These are phyloP conservation scores for Chlamydomonas applanata DNA, from an alignment of 139 green algal species.

Conservation along the genomic window DNA sequence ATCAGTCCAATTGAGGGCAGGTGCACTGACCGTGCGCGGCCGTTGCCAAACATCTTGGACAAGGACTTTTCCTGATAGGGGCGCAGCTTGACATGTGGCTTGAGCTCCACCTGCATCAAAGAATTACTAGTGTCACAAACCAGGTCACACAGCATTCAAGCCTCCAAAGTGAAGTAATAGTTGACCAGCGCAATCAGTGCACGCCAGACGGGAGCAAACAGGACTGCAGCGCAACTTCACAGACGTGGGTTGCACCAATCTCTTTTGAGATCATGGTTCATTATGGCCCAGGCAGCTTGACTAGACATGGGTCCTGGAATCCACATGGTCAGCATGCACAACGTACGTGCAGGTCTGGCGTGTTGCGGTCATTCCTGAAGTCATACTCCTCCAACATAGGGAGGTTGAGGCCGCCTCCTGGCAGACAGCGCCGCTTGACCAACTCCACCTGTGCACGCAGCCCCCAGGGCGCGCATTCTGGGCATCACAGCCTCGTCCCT, in stretches of 20 bases:
- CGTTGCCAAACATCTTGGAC: constrained; percentile 99
- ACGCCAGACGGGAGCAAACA: not conserved
- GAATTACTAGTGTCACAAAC: too few species aligned
- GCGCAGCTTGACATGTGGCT: constrained; percentile 81
- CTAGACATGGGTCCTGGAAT: not conserved
- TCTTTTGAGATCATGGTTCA: constrained; percentile 5
- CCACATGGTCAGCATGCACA: not conserved
- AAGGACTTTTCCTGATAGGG: constrained; percentile 96
- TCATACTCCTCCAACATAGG: constrained; percentile 99
- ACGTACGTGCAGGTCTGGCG: constrained; percentile 26
- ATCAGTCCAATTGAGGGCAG: not conserved
- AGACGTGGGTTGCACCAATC: not conserved
- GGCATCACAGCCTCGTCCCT: too few species aligned
- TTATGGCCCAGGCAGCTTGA: not conserved
- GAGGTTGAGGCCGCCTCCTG: constrained; percentile 80
- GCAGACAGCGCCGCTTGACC: constrained; percentile 94
- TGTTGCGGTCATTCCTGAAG: constrained; percentile 94
- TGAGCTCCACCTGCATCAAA: constrained; percentile 79
- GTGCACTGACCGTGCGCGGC: constrained; percentile 62
- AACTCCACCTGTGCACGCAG: constrained; percentile 77
- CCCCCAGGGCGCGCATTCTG: not conserved
- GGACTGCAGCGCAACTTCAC: not conserved
- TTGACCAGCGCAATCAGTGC: not conserved
- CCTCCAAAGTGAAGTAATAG: too few species aligned
- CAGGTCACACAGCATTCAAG: too few species aligned